A percentile compares a stretch with the other conserved stretches of the same genome.
Conservation (phyloP, 352 stramenopile species). For the Phytophthora boehmeriae region DNA sequence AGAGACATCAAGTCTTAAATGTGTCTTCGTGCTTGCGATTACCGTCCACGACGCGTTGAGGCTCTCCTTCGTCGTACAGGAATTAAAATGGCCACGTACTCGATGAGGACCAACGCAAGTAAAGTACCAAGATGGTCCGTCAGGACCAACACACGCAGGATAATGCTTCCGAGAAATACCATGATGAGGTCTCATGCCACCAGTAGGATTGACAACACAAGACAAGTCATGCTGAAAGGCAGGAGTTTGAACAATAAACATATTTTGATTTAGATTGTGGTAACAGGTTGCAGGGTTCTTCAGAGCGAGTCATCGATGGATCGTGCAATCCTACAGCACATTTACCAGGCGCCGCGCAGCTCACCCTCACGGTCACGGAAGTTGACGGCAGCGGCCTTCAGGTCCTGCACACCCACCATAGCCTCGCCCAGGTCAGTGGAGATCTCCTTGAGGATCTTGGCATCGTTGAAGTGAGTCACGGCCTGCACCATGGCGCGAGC, state of each 20-base stretch:
- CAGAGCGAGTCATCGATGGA: slow-evolving; percentile 2
- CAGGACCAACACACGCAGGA: no score
- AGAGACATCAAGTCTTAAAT: not conserved
- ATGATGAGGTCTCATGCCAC: no score
- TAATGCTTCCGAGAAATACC: no score
- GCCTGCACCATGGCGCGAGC: slow-evolving; percentile 97
- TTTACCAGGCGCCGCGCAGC: slow-evolving; percentile 73
- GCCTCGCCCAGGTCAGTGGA: slow-evolving; percentile 95
- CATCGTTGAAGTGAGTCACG: slow-evolving; percentile 97
- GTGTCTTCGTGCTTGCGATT: not conserved
- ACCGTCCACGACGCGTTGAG: no score
- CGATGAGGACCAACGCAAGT: no score
- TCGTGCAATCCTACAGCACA: slow-evolving; percentile 15
- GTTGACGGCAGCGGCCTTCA: slow-evolving; percentile 95
- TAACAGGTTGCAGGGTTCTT: no score
- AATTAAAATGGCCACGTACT: no score
- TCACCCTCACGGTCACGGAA: slow-evolving; percentile 97
- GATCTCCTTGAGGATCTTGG: slow-evolving; percentile 97
- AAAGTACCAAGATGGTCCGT: no score
- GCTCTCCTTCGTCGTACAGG: no score
- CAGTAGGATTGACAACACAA: no score
- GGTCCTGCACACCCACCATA: slow-evolving; percentile 98
- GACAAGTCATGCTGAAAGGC: slow-evolving; percentile 2
- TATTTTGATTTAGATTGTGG: slow-evolving; percentile 27
- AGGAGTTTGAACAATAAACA: slow-evolving; percentile 23